These are phyloP conservation scores for Phialemoniopsis sp. DNA, from an alignment of 2,329 filamentous ascomycete genomes.

Conservation along the genomic window DNA sequence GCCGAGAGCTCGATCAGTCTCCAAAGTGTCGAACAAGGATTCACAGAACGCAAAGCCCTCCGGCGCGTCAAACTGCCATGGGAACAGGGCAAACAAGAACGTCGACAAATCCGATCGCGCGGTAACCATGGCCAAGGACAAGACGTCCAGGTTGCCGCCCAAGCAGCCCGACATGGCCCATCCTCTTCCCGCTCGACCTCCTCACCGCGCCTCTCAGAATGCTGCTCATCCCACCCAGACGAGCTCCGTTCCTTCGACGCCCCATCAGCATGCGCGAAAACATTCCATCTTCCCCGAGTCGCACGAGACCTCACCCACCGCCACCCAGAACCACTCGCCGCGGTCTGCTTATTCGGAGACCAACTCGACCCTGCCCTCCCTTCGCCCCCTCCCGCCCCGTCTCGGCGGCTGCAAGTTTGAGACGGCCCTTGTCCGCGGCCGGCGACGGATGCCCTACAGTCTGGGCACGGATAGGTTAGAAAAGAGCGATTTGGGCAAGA, in stretches of 20 bases:
- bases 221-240: slow-evolving; percentile 56
- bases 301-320: slow-evolving; percentile 73
- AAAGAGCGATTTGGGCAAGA: slow-evolving; percentile 64
- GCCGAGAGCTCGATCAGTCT: slow-evolving; percentile 53
- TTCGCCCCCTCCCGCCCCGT: slow-evolving; percentile 58
- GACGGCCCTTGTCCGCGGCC: slow-evolving; percentile 75
- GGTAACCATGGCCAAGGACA: slow-evolving; percentile 53
- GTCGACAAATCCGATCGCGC: slow-evolving; percentile 57
- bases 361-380: slow-evolving; percentile 66
- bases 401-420: slow-evolving; percentile 78
- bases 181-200: slow-evolving; percentile 11
- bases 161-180: slow-evolving; percentile 30
- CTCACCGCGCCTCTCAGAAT: neutral
- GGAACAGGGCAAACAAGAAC: slow-evolving; percentile 56
- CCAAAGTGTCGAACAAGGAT: slow-evolving; percentile 56
- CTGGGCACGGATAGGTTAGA: slow-evolving; percentile 77
- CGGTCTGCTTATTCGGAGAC: slow-evolving; percentile 88
- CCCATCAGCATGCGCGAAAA: slow-evolving; percentile 80
- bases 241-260: slow-evolving; percentile 89
- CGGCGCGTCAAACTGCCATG: slow-evolving; percentile 54
- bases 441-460: slow-evolving; percentile 87
- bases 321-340: slow-evolving; percentile 75
- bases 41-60: slow-evolving; percentile 35
- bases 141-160: slow-evolving; percentile 42
- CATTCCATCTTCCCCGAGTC: slow-evolving; percentile 67